These are phyloP conservation scores for Ceratobasidium sp. DNA, from an alignment of 1,284 basidiomycete genomes.

Conservation along the genomic window DNA sequence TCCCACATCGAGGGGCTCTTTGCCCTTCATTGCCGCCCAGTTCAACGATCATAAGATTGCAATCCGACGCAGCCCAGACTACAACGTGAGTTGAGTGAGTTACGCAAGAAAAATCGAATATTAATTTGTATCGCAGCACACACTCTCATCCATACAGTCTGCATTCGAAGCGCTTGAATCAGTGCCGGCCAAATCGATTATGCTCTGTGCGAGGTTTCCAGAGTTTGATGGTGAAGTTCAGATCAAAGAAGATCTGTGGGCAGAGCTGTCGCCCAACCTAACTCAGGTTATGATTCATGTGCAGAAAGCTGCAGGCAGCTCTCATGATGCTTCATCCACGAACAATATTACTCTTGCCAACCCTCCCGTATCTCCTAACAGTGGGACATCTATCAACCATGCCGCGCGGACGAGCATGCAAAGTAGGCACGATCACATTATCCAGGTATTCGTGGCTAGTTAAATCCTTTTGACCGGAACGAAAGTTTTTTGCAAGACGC, in stretches of 20 bases:
- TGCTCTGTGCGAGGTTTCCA: neutral
- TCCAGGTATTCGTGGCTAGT: neutral
- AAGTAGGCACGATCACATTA: neutral
- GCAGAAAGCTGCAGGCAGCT: neutral
- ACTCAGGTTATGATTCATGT: neutral
- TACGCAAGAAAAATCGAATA: neutral
- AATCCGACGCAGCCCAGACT: neutral
- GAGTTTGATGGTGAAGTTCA: slow-evolving; percentile 4
- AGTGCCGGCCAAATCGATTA: neutral
- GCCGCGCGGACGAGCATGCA: neutral
- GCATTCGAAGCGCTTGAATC: neutral
- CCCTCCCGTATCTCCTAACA: neutral
- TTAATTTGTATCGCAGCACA: neutral
- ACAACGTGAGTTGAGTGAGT: neutral
- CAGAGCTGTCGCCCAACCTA: neutral
- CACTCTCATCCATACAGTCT: neutral
- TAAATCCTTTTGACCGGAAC: neutral
- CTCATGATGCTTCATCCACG: neutral
- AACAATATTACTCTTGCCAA: neutral
- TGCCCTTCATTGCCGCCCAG: neutral
- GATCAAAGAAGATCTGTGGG: neutral
- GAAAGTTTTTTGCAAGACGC: slow-evolving; percentile 64
- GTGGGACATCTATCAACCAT: neutral
- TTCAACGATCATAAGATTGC: neutral
- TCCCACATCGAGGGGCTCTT: too few species aligned